Base-by-base conservation (phyloP, 1,139 yeast genomes). In the Suhomyces choctaworum region DNA sequence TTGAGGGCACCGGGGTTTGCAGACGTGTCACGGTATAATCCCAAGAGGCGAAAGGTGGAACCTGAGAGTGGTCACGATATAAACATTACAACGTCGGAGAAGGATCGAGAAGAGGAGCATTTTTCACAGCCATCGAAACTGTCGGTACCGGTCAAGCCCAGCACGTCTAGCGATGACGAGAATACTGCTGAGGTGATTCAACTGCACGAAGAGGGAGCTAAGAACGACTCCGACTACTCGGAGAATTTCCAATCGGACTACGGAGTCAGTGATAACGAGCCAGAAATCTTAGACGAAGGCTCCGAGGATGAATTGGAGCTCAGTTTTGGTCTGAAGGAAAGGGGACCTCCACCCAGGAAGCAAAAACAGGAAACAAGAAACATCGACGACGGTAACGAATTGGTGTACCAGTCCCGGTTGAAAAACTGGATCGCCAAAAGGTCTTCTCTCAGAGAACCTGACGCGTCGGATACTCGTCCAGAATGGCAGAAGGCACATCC, bases 401-500 rank as follows among this genome's bases (percentile, higher is more conserved):
- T 46, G 1, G 57, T 66, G 16, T 89, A 82, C 53, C 80, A 78
- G 44, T 57, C 61, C 19, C 61, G 97, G 37, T 56, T 88, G 4
- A 54, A 58, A 4, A 54, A 58, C 5, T 90, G 97, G 97, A 55
- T 66, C 0, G 48, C 55, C 1, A 64, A 70, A 38, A 56, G 90
- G 29, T 62, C 77, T 0, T 38, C 52, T 4, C 49, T 59, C 7
- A 51, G 74, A 5, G 16, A 20, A 2, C 24, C 25, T 9, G 31
- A 25, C 13, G 16, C 17, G 6, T 25, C 20, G 8, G 27, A 33
- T 7, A 46, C 47, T 2, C 50, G 58, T 2, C 78, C 75, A 22
- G 88, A 81, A 51, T 83, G 89, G 85, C 56, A 64, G 24, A 73
- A 73, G 49, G 85, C 95, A 0, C 96, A 90, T 58, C 97, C 96